These are phyloP conservation scores for Fusarium bulbicola DNA, from an alignment of 2,329 filamentous ascomycete species.

Conservation along the genomic window DNA sequence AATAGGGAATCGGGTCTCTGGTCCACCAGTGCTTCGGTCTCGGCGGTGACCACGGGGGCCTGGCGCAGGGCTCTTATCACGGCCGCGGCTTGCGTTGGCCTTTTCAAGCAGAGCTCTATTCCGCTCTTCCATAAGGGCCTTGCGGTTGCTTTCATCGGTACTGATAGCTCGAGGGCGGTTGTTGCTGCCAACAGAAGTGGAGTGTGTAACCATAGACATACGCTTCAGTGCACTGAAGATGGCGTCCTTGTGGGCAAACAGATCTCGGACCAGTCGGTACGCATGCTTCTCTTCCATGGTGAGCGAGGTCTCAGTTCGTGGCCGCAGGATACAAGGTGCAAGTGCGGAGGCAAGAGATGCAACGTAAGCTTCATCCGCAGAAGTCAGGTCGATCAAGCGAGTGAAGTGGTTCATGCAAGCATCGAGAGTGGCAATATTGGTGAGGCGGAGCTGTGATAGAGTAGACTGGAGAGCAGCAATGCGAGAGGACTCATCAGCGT, in stretches of 20 bases:
- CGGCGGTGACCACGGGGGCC: slow-evolving; percentile 73
- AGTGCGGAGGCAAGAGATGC: slow-evolving; percentile 76
- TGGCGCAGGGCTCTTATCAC: slow-evolving; percentile 78
- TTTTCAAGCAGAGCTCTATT: slow-evolving; percentile 81
- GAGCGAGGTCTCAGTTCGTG: slow-evolving; percentile 85
- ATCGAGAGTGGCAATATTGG: slow-evolving; percentile 98
- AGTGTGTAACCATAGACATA: slow-evolving; percentile 75
- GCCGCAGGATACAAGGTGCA: slow-evolving; percentile 87
- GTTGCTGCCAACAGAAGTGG: slow-evolving; percentile 61
- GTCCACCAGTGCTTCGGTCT: slow-evolving; percentile 78
- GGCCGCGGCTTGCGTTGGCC: slow-evolving; percentile 70
- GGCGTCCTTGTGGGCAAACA: slow-evolving; percentile 92
- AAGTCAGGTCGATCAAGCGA: slow-evolving; percentile 93
- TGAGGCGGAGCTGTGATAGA: slow-evolving; percentile 90
- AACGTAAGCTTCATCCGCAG: slow-evolving; percentile 89
- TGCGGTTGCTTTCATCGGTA: slow-evolving; percentile 94
- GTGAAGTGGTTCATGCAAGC: slow-evolving; percentile 99
- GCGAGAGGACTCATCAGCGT: slow-evolving; percentile 79
- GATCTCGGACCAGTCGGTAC: slow-evolving; percentile 87
- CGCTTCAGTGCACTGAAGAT: slow-evolving; percentile 98
- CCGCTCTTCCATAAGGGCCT: slow-evolving; percentile 92
- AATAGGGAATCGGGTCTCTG: slow-evolving; percentile 86
- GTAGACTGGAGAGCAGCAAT: slow-evolving; percentile 95
- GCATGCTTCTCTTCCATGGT: slow-evolving; percentile 96
- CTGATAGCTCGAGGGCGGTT: slow-evolving; percentile 85